A percentile compares a stretch with the other conserved stretches of the same genome.
These are phyloP conservation scores for Bimuria novae-zelandiae DNA, from an alignment of 2,329 filamentous ascomycete species.

Conservation along the genomic window DNA sequence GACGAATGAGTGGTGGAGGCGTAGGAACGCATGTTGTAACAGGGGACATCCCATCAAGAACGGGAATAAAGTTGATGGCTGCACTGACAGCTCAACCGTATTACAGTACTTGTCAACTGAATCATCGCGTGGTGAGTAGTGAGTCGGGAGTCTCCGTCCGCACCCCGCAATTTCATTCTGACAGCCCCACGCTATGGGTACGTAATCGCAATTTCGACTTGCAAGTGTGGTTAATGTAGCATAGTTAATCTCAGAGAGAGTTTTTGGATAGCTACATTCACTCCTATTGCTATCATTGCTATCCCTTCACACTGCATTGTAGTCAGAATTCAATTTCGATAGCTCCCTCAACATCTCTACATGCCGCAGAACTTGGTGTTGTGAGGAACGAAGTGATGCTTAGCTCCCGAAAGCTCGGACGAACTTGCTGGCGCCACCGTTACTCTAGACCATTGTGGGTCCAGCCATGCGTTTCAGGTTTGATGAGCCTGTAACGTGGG, in stretches of 20 bases:
- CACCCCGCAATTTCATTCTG: conserved; percentile 4
- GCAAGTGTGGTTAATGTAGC: background rate
- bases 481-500: conserved; percentile 1
- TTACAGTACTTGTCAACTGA: background rate
- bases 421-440: conserved; percentile 5
- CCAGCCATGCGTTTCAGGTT: conserved; percentile 7
- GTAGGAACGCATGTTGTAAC: background rate
- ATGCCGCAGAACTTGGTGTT: background rate
- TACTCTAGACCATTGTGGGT: conserved; percentile 7
- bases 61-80: background rate
- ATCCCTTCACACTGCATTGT: too few species aligned
- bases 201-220: conserved; percentile 3
- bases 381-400: too few species aligned
- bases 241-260: background rate
- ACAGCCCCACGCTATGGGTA: conserved; percentile 1
- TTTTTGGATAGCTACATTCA: too few species aligned
- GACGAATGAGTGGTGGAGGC: background rate
- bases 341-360: too few species aligned
- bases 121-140: background rate
- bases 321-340: too few species aligned
- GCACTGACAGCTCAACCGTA: background rate
- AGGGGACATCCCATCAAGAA: background rate
- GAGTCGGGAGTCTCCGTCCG: background rate
- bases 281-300: too few species aligned
- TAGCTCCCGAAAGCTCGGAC: too few species aligned